Evolutionary conservation across 345 rosid genomes (phyloP).

Genomic region (Nasturtium officinale): DNA sequence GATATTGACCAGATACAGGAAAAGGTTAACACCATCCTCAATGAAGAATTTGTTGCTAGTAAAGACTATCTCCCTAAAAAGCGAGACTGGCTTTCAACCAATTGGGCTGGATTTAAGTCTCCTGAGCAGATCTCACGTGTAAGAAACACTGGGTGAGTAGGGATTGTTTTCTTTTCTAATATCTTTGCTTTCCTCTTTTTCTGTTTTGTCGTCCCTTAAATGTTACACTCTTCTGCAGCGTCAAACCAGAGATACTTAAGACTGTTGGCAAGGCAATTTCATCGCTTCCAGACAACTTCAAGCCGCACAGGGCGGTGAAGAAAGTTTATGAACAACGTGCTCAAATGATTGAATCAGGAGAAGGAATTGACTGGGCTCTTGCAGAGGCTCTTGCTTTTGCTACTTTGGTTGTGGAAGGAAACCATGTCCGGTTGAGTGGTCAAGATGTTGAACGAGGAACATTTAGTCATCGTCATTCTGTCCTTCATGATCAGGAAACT

Average conservation of each 20-base stretch:
- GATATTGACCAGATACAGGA: slow-evolving; percentile 59
- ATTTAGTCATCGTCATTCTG: slow-evolving; percentile 78
- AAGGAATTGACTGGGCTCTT: slow-evolving; percentile 88
- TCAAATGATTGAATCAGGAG: slow-evolving; percentile 77
- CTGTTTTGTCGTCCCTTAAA: background rate
- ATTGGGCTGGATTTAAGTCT: slow-evolving; percentile 80
- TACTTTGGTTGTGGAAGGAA: slow-evolving; percentile 80
- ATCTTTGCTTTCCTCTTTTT: background rate
- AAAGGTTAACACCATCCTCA: slow-evolving; percentile 68
- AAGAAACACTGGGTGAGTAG: slow-evolving; percentile 71
- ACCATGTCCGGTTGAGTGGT: slow-evolving; percentile 87
- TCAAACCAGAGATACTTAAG: slow-evolving; percentile 82
- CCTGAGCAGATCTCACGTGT: slow-evolving; percentile 81
- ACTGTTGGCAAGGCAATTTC: slow-evolving; percentile 79
- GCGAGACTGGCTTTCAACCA: slow-evolving; percentile 86
- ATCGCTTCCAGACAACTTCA: slow-evolving; percentile 64
- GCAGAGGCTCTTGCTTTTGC: slow-evolving; percentile 85
- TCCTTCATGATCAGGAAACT: slow-evolving; percentile 75
- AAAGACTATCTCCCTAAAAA: slow-evolving; percentile 68
- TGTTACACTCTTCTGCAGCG: slow-evolving; percentile 50
- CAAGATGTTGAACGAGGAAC: slow-evolving; percentile 96
- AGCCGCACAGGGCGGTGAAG: slow-evolving; percentile 77
- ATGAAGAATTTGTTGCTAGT: slow-evolving; percentile 72
- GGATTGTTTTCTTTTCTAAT: background rate
- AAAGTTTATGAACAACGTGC: slow-evolving; percentile 77